Evolutionary conservation across 306 rosid genomes (phyloP).

Genomic region (Delonix regia): DNA sequence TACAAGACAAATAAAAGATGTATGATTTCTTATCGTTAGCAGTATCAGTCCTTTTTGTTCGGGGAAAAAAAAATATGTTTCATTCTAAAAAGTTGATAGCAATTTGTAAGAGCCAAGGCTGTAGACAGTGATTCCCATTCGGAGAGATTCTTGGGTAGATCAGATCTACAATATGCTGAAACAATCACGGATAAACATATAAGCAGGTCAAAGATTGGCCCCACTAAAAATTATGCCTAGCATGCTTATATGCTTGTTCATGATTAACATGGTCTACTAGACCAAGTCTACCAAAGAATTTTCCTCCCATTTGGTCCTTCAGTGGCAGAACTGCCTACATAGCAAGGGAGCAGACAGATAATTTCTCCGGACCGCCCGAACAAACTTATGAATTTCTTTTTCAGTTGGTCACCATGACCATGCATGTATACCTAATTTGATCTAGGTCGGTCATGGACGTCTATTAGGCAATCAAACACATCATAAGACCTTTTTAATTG

Average conservation of each 20-base stretch:
- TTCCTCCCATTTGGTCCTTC: neutral
- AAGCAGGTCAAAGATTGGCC: neutral
- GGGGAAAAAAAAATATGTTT: neutral
- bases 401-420: slow-evolving; percentile 9
- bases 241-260: neutral
- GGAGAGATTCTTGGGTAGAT: neutral
- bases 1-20: slow-evolving; percentile 23
- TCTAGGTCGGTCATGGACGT: slow-evolving; percentile 7
- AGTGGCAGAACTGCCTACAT: neutral
- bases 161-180: neutral
- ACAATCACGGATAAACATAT: neutral
- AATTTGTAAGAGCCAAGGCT: neutral
- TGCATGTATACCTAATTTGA: neutral
- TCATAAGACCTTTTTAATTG: slow-evolving; percentile 18
- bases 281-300: neutral
- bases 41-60: slow-evolving; percentile 25
- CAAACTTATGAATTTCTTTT: neutral
- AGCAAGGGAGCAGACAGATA: neutral
- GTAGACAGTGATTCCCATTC: neutral
- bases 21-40: slow-evolving; percentile 27
- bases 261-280: neutral
- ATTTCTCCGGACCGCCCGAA: neutral
- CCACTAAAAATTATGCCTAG: neutral
- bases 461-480: slow-evolving; percentile 8
- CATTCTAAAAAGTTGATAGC: neutral